Conservation (phyloP, 306 rosid species). For the Trifolium pratense region DNA sequence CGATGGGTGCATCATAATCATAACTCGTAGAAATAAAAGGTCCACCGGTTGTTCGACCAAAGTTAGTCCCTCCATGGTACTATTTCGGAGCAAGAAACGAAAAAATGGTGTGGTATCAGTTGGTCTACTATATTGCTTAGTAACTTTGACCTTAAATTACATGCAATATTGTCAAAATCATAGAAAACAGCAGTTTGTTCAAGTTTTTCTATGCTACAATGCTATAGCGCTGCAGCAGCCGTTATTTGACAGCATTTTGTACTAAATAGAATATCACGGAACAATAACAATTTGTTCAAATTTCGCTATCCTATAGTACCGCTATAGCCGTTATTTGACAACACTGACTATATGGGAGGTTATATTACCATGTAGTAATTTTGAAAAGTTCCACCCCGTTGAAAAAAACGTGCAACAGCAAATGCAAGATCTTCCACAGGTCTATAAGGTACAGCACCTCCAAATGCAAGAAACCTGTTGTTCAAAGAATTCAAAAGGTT, state of each 20-base stretch:
- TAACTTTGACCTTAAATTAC: slow-evolving; percentile 17
- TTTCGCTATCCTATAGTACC: not conserved
- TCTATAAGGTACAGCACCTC: slow-evolving; percentile 82
- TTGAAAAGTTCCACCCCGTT: slow-evolving; percentile 91
- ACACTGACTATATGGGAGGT: not conserved
- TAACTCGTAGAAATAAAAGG: slow-evolving; percentile 88
- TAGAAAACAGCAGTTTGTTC: not conserved
- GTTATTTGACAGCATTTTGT: not conserved
- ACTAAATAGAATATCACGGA: not conserved
- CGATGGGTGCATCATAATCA: slow-evolving; percentile 95
- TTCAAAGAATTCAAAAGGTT: slow-evolving; percentile 18
- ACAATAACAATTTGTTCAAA: no score
- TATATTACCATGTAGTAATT: slow-evolving; percentile 89
- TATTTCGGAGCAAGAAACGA: slow-evolving; percentile 49
- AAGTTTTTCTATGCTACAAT: not conserved
- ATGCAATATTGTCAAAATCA: not conserved
- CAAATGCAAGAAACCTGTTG: slow-evolving; percentile 77
- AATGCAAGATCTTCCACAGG: slow-evolving; percentile 92
- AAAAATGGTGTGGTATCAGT: slow-evolving; percentile 42
- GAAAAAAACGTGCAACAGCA: slow-evolving; percentile 89
- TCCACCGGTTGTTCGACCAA: slow-evolving; percentile 79
- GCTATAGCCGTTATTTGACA: not conserved
- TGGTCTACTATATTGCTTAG: not conserved
- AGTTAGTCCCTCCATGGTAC: slow-evolving; percentile 99
- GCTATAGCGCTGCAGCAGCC: not conserved